These are phyloP conservation scores for Mycena galericulata DNA, from an alignment of 768 basidiomycete species.

Conservation along the genomic window DNA sequence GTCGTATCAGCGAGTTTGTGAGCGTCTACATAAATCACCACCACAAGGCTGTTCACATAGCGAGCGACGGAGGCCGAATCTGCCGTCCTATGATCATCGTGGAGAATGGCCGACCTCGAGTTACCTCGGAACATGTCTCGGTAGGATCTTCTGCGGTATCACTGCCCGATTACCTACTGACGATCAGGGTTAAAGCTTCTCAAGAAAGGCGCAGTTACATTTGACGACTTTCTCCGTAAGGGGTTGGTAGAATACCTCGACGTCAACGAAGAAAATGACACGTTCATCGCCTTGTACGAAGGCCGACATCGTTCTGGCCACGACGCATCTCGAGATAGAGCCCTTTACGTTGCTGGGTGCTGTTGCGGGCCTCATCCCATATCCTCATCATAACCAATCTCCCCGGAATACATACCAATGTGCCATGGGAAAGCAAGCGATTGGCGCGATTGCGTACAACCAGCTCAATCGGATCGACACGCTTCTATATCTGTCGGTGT, in stretches of 20 bases:
- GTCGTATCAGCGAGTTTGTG: slow-evolving; percentile 95
- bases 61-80: slow-evolving; percentile 96
- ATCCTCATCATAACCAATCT: slow-evolving; percentile 99
- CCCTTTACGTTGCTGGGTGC: slow-evolving; percentile 97
- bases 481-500: slow-evolving; percentile 95
- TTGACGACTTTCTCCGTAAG: slow-evolving; percentile 93
- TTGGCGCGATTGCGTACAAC: slow-evolving; percentile 98
- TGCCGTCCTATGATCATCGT: slow-evolving; percentile 98
- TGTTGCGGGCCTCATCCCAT: slow-evolving; percentile 98
- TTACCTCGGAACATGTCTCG: slow-evolving; percentile 82
- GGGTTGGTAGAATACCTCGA: slow-evolving; percentile 98
- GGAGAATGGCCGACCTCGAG: slow-evolving; percentile 80
- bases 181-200: slow-evolving; percentile 65
- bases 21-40: slow-evolving; percentile 97
- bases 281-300: slow-evolving; percentile 94
- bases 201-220: slow-evolving; percentile 81
- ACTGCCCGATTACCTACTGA: slow-evolving; percentile 18
- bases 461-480: slow-evolving; percentile 98
- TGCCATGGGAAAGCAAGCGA: slow-evolving; percentile 99
- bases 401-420: slow-evolving; percentile 99
- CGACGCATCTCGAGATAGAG: slow-evolving; percentile 98
- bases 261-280: slow-evolving; percentile 99
- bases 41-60: slow-evolving; percentile 94
- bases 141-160: slow-evolving; percentile 61
- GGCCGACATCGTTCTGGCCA: slow-evolving; percentile 79